These are phyloP conservation scores for Colletotrichum sojae DNA, from an alignment of 2,329 filamentous ascomycete genomes.

Conservation along the genomic window DNA sequence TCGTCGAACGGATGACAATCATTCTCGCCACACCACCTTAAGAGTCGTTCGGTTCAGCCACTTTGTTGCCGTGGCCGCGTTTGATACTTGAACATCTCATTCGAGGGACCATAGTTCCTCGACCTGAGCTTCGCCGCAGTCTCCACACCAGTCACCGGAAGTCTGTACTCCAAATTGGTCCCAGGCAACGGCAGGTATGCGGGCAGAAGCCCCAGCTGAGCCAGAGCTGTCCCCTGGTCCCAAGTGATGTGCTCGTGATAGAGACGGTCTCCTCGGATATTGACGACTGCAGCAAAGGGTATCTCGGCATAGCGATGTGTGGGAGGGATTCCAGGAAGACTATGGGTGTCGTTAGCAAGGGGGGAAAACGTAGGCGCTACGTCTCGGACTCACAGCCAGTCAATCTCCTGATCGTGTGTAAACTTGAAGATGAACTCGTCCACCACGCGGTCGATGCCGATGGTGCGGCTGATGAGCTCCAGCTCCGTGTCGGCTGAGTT, in stretches of 20 bases:
- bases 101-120: constrained; percentile 47
- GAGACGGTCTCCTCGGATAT: constrained; percentile 73
- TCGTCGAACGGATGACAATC: no score
- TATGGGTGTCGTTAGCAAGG: constrained; percentile 21
- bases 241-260: constrained; percentile 78
- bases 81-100: constrained; percentile 48
- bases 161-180: constrained; percentile 45
- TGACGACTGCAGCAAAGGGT: constrained; percentile 73
- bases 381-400: constrained; percentile 74
- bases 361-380: not conserved
- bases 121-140: constrained; percentile 50
- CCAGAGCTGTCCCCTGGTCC: constrained; percentile 76
- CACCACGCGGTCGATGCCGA: constrained; percentile 79
- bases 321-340: constrained; percentile 67
- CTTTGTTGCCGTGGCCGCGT: not conserved
- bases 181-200: constrained; percentile 73
- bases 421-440: constrained; percentile 79
- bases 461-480: constrained; percentile 78
- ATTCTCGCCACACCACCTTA: no score
- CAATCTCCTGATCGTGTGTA: constrained; percentile 73
- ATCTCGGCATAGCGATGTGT: constrained; percentile 68
- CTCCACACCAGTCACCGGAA: constrained; percentile 50
- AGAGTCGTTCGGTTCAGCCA: not conserved
- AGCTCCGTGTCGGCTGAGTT: constrained; percentile 78
- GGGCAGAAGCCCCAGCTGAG: constrained; percentile 68